phyloP scores from a whole-genome alignment of 1,284 basidiomycete genomes.

The Xerocomus minutiporus region DNA sequence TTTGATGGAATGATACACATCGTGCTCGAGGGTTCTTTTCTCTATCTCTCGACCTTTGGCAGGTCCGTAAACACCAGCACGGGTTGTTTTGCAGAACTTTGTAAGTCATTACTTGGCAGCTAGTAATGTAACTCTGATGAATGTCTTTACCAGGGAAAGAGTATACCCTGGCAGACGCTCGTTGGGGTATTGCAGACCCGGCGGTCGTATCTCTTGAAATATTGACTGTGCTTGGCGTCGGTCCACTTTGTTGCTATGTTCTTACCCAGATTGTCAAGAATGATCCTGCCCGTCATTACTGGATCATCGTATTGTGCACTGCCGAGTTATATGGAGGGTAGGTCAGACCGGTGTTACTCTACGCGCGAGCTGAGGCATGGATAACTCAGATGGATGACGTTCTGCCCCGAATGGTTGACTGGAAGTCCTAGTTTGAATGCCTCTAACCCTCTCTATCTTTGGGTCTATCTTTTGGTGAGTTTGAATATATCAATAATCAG shows the following conservation, averaged over 20 bases:
- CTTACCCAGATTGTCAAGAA: conserved; percentile 56
- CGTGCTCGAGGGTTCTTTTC: conserved; percentile 71
- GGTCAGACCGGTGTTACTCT: conserved; percentile 16
- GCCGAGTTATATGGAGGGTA: conserved; percentile 76
- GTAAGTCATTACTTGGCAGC: conserved; percentile 40
- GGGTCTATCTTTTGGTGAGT: conserved; percentile 52
- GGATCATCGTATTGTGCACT: conserved; percentile 72
- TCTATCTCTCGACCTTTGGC: conserved; percentile 71
- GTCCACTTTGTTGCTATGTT: conserved; percentile 67
- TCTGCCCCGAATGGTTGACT: conserved; percentile 79
- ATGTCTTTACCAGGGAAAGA: conserved; percentile 44
- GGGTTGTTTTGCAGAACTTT: conserved; percentile 71
- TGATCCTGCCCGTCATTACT: conserved; percentile 71
- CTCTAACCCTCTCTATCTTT: conserved; percentile 55
- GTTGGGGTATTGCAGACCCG: conserved; percentile 75
- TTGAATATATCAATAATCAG: not conserved
- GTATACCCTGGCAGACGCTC: conserved; percentile 73
- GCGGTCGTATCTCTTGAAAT: conserved; percentile 78
- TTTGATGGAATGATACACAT: conserved; percentile 80
- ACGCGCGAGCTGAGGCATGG: not conserved
- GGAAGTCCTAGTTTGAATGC: conserved; percentile 69
- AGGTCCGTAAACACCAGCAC: conserved; percentile 64
- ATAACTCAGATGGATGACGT: conserved; percentile 70
- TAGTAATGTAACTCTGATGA: not conserved
- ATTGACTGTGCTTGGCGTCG: conserved; percentile 75